Evolutionary conservation across 2,329 filamentous ascomycete species (phyloP).

Genomic region (Penicillium sumatraense): DNA sequence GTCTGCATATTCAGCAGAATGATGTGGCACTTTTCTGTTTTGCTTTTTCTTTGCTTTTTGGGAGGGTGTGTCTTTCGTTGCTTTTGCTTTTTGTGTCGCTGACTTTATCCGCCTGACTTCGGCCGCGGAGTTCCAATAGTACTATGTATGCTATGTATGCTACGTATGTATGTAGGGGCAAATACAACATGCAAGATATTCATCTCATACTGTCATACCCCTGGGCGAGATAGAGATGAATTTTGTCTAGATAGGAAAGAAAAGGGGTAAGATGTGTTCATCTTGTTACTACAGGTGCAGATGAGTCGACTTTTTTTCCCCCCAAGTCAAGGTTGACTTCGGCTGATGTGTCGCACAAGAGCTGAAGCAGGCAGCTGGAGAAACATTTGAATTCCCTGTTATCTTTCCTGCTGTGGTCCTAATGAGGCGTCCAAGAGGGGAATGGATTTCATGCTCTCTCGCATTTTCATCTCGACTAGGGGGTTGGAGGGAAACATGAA

Average conservation of each 20-base stretch:
- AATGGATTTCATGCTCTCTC: background rate
- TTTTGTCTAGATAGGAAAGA: background rate
- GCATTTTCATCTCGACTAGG: background rate
- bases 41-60: background rate
- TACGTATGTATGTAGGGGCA: background rate
- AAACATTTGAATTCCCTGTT: background rate
- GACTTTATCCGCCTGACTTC: background rate
- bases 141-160: no score
- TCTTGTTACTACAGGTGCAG: slow-evolving; percentile 6
- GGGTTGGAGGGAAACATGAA: background rate
- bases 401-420: background rate
- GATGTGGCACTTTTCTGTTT: slow-evolving; percentile 2
- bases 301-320: background rate
- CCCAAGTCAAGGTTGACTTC: background rate
- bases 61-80: background rate
- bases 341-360: slow-evolving; percentile 16
- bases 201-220: background rate
- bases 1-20: background rate
- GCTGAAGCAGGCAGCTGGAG: slow-evolving; percentile 13
- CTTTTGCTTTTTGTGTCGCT: background rate
- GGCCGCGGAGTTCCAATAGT: background rate
- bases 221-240: background rate
- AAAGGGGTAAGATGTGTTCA: background rate
- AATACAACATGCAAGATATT: background rate
- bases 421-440: background rate